Conservation (phyloP, 148 eudicot species). For the Polygonum aviculare region DNA sequence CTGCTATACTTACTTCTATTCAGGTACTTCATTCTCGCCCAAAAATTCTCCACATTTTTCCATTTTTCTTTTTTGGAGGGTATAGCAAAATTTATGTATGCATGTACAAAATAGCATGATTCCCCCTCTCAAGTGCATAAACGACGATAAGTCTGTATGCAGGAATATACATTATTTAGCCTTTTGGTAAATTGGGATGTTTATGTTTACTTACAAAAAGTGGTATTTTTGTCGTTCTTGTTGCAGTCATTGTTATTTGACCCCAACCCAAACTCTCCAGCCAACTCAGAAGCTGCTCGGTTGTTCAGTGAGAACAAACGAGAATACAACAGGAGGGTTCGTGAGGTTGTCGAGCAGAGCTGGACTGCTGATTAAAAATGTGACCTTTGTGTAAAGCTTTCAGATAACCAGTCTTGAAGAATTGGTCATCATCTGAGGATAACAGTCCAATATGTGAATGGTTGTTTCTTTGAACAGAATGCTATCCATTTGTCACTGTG, state of each 20-base stretch:
- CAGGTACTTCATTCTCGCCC: constrained; percentile 20
- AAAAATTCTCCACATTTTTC: neutral
- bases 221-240: neutral
- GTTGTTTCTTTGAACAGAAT: neutral
- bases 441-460: neutral
- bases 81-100: neutral
- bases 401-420: neutral
- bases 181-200: neutral
- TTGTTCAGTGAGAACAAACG: constrained; percentile 19
- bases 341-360: constrained; percentile 22
- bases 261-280: constrained; percentile 22
- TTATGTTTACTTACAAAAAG: neutral
- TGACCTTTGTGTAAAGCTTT: neutral
- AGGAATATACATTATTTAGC: neutral
- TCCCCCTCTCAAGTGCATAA: neutral
- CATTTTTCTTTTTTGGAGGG: neutral
- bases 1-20: constrained; percentile 29
- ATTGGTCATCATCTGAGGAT: neutral
- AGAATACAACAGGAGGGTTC: constrained; percentile 18
- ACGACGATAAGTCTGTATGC: neutral
- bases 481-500: neutral
- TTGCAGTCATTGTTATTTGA: constrained; percentile 19
- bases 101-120: too few species aligned
- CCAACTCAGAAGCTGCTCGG: constrained; percentile 22
- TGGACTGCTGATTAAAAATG: constrained; percentile 20